Conservation (phyloP, 768 basidiomycete genomes). For the Lactifluus subvellereus region DNA sequence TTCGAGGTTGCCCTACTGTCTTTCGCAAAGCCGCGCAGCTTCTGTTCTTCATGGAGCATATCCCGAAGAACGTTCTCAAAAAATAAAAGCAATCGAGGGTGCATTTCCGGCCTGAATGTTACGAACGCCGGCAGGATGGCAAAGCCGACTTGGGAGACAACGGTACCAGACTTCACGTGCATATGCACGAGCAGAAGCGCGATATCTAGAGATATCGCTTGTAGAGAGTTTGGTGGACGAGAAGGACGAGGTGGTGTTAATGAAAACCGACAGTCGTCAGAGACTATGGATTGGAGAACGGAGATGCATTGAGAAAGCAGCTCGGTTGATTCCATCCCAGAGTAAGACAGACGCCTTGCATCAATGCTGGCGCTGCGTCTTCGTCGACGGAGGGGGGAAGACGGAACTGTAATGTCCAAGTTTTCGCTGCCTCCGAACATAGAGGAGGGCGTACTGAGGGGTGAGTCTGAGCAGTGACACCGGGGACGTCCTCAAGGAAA, state of each 20-base stretch:
- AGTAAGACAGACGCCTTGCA: slow-evolving; percentile 48
- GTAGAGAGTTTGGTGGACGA: slow-evolving; percentile 71
- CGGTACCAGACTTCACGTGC: slow-evolving; percentile 45
- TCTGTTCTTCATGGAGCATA: slow-evolving; percentile 44
- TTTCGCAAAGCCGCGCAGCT: slow-evolving; percentile 25
- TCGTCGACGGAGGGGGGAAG: slow-evolving; percentile 43
- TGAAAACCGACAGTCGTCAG: slow-evolving; percentile 68
- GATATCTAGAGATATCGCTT: slow-evolving; percentile 64
- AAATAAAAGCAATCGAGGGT: slow-evolving; percentile 56
- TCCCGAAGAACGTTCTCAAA: slow-evolving; percentile 59
- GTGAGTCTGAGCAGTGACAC: background rate
- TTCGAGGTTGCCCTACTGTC: background rate
- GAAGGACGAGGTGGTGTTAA: slow-evolving; percentile 52
- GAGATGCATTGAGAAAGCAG: slow-evolving; percentile 55
- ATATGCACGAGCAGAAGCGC: slow-evolving; percentile 58
- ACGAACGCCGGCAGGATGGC: slow-evolving; percentile 71
- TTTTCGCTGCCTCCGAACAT: slow-evolving; percentile 5
- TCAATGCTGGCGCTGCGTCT: slow-evolving; percentile 36
- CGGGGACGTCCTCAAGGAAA: background rate
- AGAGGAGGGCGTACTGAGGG: background rate
- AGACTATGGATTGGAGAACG: slow-evolving; percentile 55
- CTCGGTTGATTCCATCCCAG: slow-evolving; percentile 39
- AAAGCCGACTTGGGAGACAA: slow-evolving; percentile 55
- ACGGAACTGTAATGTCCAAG: background rate
- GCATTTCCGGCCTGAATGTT: slow-evolving; percentile 60